A percentile compares a stretch with the other conserved stretches of the same genome.
phyloP scores from a whole-genome alignment of 2,329 filamentous ascomycete species.

The Teratosphaeria zuluensis region DNA sequence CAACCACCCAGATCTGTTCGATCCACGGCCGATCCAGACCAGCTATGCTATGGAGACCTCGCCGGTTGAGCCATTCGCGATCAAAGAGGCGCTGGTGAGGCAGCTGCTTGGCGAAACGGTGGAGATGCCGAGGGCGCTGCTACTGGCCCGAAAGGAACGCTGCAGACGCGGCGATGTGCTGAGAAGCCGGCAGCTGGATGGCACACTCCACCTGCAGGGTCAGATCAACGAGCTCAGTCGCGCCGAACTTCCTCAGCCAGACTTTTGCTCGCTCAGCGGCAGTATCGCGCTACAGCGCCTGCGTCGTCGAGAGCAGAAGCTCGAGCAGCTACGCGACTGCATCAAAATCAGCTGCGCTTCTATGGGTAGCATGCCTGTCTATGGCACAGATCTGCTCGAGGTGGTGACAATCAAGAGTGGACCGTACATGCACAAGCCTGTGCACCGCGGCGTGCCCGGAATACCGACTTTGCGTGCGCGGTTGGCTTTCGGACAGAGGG shows the following conservation, averaged over 20 bases:
- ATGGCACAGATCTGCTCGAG: slow-evolving; percentile 22
- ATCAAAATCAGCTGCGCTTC: slow-evolving; percentile 17
- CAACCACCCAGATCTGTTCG: slow-evolving; percentile 95
- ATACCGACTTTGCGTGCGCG: slow-evolving; percentile 8
- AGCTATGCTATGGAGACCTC: slow-evolving; percentile 79
- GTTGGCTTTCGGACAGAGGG: slow-evolving; percentile 11
- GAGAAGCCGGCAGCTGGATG: slow-evolving; percentile 14
- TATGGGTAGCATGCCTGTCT: slow-evolving; percentile 14
- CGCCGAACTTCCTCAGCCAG: slow-evolving; percentile 2
- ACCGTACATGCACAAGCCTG: slow-evolving; percentile 8
- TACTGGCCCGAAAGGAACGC: slow-evolving; percentile 13
- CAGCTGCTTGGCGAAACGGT: slow-evolving; percentile 30
- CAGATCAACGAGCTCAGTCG: background rate
- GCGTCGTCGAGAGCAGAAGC: slow-evolving; percentile 12
- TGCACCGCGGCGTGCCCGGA: background rate
- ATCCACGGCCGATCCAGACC: slow-evolving; percentile 91
- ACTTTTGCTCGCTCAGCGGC: slow-evolving; percentile 17
- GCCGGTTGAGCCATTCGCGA: slow-evolving; percentile 62
- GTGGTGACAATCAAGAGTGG: slow-evolving; percentile 15
- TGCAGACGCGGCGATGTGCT: slow-evolving; percentile 9
- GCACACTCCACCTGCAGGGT: slow-evolving; percentile 3
- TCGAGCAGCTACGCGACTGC: slow-evolving; percentile 19
- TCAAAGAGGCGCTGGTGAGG: slow-evolving; percentile 61
- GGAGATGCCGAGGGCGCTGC: slow-evolving; percentile 8
- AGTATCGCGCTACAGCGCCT: slow-evolving; percentile 17